Base-by-base conservation (phyloP, 768 basidiomycete species). In the Leccinum rimulosum region DNA sequence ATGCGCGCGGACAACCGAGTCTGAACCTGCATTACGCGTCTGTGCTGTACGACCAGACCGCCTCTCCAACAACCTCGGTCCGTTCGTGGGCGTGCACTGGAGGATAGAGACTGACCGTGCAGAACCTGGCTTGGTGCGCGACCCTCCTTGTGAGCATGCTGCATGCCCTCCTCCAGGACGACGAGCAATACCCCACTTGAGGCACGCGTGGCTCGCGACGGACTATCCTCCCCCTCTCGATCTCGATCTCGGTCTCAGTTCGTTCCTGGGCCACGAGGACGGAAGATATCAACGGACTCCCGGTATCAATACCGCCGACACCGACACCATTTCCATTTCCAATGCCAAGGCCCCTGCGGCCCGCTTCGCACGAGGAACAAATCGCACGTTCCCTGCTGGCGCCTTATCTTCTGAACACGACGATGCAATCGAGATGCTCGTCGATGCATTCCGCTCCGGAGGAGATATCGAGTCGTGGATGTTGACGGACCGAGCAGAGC, bases 81-180 rank as follows among this genome's bases (percentile, higher is more conserved):
- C 80, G 0, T 85, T 80, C 66, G 64, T 80, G 3, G 79, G 76
- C 1, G 77, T 87, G 8, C 82, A 85, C 63, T 87, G 83, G 84
- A 73, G 81, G 22, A 82, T 82, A 76, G 83, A 85, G 61, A 80
- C 73, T 85, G 55, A 66, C 78, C 1, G 65, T 75, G 0, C 69
- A 72, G n/a, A 65, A 74, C 38, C 73, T 85, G 7, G 68, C 74
- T 0, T 75, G 77, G 40, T 87, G 85, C 64, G 82, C 82, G 0
- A 70, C 76, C 50, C 76, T 77, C 0, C 75, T 87, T 47, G 73
- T 86, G 40, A 74, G 77, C 49, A 72, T 74, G 7, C 73, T 87
- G 28, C 61, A 66, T 2, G 58, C 67, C 10, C 54, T 79, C n/a
- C 71, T 79, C 25, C 67, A 68, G n/a, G 61, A 71, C 2, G 58